These are phyloP conservation scores for Chaetoceros tenuissimus DNA, from an alignment of 108 stramenopile genomes.

Conservation along the genomic window DNA sequence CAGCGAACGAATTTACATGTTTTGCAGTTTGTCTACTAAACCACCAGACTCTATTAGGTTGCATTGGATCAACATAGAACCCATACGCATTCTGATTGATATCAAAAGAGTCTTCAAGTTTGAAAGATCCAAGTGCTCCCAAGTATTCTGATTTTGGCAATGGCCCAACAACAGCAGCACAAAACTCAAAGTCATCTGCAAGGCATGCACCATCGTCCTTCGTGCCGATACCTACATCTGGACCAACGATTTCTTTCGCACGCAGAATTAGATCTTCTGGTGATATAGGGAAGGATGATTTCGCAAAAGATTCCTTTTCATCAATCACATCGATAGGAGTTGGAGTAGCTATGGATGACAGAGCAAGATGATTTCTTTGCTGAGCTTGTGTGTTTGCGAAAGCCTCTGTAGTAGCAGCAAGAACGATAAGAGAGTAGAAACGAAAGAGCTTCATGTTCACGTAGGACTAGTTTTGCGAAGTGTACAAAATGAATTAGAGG, in stretches of 20 bases:
- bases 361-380: too few species aligned
- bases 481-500: too few species aligned
- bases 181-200: constrained; percentile 66
- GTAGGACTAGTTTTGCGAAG: too few species aligned
- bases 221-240: constrained; percentile 31
- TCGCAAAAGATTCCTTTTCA: constrained; percentile 15
- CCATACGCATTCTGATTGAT: constrained; percentile 43
- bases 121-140: constrained; percentile 36
- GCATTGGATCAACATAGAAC: constrained; percentile 60
- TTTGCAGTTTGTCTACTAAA: constrained; percentile 35
- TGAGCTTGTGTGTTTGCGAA: too few species aligned
- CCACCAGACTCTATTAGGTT: constrained; percentile 63
- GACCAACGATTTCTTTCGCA: constrained; percentile 34
- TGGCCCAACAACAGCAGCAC: constrained; percentile 65
- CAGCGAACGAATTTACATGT: constrained; percentile 44
- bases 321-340: constrained; percentile 18
- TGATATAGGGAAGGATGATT: constrained; percentile 36
- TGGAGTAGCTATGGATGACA: not conserved
- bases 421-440: too few species aligned
- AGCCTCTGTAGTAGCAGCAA: too few species aligned
- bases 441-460: too few species aligned
- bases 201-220: constrained; percentile 50
- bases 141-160: constrained; percentile 44
- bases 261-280: constrained; percentile 36
- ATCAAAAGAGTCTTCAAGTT: constrained; percentile 53